These are phyloP conservation scores for Copromyces sp. DNA, from an alignment of 495 filamentous ascomycete species.

Conservation along the genomic window DNA sequence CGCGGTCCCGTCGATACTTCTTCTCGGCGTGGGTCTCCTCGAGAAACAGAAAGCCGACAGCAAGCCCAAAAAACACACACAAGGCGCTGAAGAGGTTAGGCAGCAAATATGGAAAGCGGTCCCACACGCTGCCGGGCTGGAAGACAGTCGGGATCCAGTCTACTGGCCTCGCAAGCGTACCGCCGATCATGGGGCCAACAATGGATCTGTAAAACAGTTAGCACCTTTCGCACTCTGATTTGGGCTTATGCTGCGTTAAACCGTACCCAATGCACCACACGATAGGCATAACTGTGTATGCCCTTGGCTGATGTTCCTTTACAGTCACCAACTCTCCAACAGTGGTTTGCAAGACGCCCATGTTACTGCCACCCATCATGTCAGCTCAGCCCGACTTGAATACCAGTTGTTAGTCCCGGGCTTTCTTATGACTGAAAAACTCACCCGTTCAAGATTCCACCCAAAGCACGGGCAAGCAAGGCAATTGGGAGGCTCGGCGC, in stretches of 20 bases:
- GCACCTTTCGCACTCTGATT: not conserved
- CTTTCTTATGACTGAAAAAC: constrained; percentile 11
- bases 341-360: constrained; percentile 89
- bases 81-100: constrained; percentile 85
- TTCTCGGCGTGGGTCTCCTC: constrained; percentile 90
- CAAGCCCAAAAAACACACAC: constrained; percentile 66
- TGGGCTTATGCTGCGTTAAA: not conserved
- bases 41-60: constrained; percentile 78
- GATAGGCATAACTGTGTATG: constrained; percentile 94
- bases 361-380: constrained; percentile 47
- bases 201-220: constrained; percentile 44
- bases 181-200: constrained; percentile 82
- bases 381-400: constrained; percentile 6
- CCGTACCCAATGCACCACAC: constrained; percentile 88
- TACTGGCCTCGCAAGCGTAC: constrained; percentile 78
- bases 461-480: constrained; percentile 76
- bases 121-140: constrained; percentile 62
- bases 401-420: not conserved
- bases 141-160: constrained; percentile 72
- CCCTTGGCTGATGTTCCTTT: constrained; percentile 84
- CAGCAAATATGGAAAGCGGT: constrained; percentile 79
- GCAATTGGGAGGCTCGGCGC: constrained; percentile 74
- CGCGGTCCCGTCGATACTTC: constrained; percentile 64
- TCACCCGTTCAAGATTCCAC: constrained; percentile 86
- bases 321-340: constrained; percentile 86